Evolutionary conservation across 768 basidiomycete species (phyloP).

Genomic region (Leccinum arenicola): DNA sequence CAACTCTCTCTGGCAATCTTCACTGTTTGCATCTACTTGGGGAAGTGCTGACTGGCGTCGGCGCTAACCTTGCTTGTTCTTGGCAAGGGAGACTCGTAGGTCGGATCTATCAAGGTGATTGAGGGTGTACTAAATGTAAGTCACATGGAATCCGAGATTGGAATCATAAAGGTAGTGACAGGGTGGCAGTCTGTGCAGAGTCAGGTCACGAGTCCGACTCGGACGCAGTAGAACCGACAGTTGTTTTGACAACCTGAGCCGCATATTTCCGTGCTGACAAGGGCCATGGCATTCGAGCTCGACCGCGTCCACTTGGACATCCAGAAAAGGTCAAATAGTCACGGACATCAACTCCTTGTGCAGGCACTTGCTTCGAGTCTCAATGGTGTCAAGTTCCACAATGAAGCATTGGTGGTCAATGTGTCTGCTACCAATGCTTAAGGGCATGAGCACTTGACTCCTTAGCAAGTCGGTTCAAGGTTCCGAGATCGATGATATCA

Average conservation of each 20-base stretch:
- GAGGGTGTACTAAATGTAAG: no score
- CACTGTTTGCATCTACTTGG: background rate
- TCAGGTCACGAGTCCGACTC: no score
- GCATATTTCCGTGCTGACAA: no score
- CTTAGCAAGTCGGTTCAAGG: constrained; percentile 24
- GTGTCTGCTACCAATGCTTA: constrained; percentile 38
- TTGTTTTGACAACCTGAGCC: no score
- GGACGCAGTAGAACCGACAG: no score
- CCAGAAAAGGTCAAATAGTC: constrained; percentile 30
- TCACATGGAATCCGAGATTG: no score
- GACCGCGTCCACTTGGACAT: constrained; percentile 34
- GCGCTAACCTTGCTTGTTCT: no score
- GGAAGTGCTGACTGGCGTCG: no score
- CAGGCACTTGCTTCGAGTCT: constrained; percentile 40
- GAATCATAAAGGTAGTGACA: no score
- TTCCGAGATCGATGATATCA: constrained; percentile 40
- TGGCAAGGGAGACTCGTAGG: no score
- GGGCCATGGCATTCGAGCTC: constrained; percentile 21
- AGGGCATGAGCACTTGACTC: constrained; percentile 38
- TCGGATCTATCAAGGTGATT: no score
- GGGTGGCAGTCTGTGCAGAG: no score
- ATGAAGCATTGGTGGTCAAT: constrained; percentile 41
- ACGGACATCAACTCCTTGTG: constrained; percentile 35
- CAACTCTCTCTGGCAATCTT: background rate
- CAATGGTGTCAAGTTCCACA: constrained; percentile 48